A percentile compares a stretch with the other conserved stretches of the same genome.
These are phyloP conservation scores for Wickerhamiella brachini DNA, from an alignment of 805 yeast species.

Conservation along the genomic window DNA sequence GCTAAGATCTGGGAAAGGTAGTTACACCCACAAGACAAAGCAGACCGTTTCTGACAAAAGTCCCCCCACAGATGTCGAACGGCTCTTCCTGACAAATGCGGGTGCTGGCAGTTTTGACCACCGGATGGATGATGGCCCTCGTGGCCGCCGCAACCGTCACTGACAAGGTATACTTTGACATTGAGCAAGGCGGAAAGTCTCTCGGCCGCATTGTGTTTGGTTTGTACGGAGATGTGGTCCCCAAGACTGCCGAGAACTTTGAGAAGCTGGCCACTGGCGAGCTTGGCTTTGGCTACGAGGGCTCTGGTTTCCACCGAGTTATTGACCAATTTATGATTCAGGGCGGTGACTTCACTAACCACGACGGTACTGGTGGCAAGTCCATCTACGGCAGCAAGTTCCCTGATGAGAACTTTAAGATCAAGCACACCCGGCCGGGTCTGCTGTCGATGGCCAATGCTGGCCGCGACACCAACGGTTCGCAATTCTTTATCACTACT, in stretches of 20 bases:
- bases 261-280: conserved; percentile 65
- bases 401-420: conserved; percentile 62
- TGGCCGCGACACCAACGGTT: conserved; percentile 62
- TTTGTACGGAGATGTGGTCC: conserved; percentile 72
- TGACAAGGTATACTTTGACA: conserved; percentile 72
- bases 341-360: conserved; percentile 69
- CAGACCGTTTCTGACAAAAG: not conserved
- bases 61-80: too few species aligned
- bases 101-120: conserved; percentile 4
- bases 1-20: not conserved
- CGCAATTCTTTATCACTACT: conserved; percentile 91
- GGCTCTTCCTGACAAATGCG: not conserved
- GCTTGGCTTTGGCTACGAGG: conserved; percentile 52
- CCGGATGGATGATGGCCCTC: conserved; percentile 7
- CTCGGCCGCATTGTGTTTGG: conserved; percentile 82
- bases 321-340: conserved; percentile 66
- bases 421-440: conserved; percentile 46
- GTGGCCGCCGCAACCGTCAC: conserved; percentile 38
- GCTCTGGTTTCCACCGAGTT: conserved; percentile 59
- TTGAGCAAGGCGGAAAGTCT: conserved; percentile 60
- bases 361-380: conserved; percentile 58
- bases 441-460: conserved; percentile 67
- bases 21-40: too few species aligned
- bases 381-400: conserved; percentile 66
- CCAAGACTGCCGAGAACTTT: conserved; percentile 82